These are phyloP conservation scores for Kodamaea jinghongensis DNA, from an alignment of 805 yeast species.

Conservation along the genomic window DNA sequence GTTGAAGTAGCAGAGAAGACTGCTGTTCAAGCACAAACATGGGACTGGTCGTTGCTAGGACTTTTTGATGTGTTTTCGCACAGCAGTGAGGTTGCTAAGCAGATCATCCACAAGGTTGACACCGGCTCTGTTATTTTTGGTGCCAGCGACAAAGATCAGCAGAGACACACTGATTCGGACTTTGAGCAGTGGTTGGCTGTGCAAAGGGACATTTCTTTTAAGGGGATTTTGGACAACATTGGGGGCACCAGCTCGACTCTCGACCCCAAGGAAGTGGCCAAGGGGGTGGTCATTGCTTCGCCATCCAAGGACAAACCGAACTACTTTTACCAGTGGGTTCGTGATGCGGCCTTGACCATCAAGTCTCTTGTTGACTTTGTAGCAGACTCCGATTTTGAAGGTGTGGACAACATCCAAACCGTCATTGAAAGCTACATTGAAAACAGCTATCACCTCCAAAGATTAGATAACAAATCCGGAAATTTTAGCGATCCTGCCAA, in stretches of 20 bases:
- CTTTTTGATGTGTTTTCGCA: no score
- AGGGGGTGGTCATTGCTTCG: slow-evolving; percentile 81
- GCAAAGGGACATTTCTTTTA: slow-evolving; percentile 44
- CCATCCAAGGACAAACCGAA: slow-evolving; percentile 72
- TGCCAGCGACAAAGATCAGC: no score
- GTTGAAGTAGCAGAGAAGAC: neutral
- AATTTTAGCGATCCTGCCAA: slow-evolving; percentile 38
- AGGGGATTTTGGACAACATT: slow-evolving; percentile 50
- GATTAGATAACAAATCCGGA: slow-evolving; percentile 70
- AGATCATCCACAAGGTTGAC: neutral
- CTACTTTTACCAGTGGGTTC: slow-evolving; percentile 85
- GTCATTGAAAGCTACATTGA: slow-evolving; percentile 61
- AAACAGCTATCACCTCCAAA: slow-evolving; percentile 59
- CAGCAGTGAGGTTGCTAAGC: no score
- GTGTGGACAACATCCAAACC: slow-evolving; percentile 15
- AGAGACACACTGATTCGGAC: slow-evolving; percentile 15
- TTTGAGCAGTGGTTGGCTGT: slow-evolving; percentile 49
- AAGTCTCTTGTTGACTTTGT: slow-evolving; percentile 58
- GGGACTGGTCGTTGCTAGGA: neutral
- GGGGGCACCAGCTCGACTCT: slow-evolving; percentile 46
- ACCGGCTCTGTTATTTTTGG: neutral
- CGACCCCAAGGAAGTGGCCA: slow-evolving; percentile 35
- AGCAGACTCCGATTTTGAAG: slow-evolving; percentile 35
- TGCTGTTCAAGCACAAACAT: neutral
- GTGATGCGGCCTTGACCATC: slow-evolving; percentile 85